Evolutionary conservation across 2,329 filamentous ascomycete genomes (phyloP), one percentile per base, ranked within the genome.

Genomic region (Penicillium oxalicum): DNA sequence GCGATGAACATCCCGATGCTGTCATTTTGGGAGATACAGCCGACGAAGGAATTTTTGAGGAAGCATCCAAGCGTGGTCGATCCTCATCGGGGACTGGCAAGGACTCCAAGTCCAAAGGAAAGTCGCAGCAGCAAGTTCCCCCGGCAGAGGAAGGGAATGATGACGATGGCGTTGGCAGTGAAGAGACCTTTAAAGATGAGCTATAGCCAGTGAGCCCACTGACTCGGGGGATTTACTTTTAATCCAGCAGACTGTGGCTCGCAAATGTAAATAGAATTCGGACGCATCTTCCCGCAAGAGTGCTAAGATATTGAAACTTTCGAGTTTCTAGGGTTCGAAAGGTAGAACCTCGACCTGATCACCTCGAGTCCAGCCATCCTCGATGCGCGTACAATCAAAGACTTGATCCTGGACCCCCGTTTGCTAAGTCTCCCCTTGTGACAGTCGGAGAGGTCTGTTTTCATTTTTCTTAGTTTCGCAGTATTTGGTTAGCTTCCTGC

Each of bases 161-260:
- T 11, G 11, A 11, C 11, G 29, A 32, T 18, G 9, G 32, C 7
- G 57, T 57, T 38, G 68, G 70, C 9, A 71, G 68, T 45, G 60
- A 72, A 45, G 64, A 73, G 54, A 64, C 61, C 9, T 71, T 69
- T 45, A 71, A 68, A 50, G 64, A 69, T 50, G 69, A 71, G 50
- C 50, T 70, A 51, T 70, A 57, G 58, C 18, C 24, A n/a, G 28
- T 12, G 32, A 47, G 53, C 53, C 43, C 53, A 41, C 53, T 55
- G 9, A 49, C 29, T 32, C 29, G 18, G 18, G 18, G 18, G 18
- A 18, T 18, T 18, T 18, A 2, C 2, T 18, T 18, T 18, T 18
- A 18, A 18, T 18, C 18, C 18, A 18, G 18, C 18, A 18, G 18
- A 18, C 18, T 18, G 18, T 18, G 18, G 18, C 18, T 18, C 18